Base-by-base conservation (phyloP, 129 eudicot genomes). In the Flaveria trinervia region DNA sequence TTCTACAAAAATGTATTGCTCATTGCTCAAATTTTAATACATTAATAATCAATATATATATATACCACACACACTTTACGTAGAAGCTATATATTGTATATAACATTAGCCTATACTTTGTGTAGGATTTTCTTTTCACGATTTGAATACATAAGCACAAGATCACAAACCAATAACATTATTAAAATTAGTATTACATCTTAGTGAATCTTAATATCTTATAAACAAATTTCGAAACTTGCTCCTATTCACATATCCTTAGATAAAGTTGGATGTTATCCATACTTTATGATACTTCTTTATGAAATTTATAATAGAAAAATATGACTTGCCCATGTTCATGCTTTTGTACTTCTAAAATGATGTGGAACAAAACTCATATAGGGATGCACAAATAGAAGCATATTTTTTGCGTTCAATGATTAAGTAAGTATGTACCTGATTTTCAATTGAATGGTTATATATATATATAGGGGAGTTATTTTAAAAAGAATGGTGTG, bases 361-460 rank as follows among this genome's bases (percentile, higher is more conserved):
- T 70, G 77, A 49, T 51, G 68, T 79, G 72, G 82, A 71, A 79
- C 71, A 71, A 60, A 71, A 71, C 82, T 79, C 71, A 54, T 28
- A 28, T 77, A 56, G 60, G 49, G 44, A 78, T 49, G 43, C 56
- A 61, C 22, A 71, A 23, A 30, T 48, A 48, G 72, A 79, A 79
- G 73, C 73, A 61, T 51, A 72, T 62, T 9, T 62, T n/a, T 79
- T 28, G 48, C 71, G 68, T 79, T 72, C 72, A 79, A 71, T 79
- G 61, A 79, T 79, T 72, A 79, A 79, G 78, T 71, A 33, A 64
- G 64, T 49, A 50, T 26, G 52, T 79, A 46, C 77, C 71, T 10
- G 22, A 62, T 71, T 26, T 48, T 30, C 12, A 79, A 33, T 64
- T 72, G 73, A 28, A 79, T 62, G 68, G 73, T 79, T 72, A 62